Conservation (phyloP, 148 eudicot genomes). For the Nyssa sinensis region DNA sequence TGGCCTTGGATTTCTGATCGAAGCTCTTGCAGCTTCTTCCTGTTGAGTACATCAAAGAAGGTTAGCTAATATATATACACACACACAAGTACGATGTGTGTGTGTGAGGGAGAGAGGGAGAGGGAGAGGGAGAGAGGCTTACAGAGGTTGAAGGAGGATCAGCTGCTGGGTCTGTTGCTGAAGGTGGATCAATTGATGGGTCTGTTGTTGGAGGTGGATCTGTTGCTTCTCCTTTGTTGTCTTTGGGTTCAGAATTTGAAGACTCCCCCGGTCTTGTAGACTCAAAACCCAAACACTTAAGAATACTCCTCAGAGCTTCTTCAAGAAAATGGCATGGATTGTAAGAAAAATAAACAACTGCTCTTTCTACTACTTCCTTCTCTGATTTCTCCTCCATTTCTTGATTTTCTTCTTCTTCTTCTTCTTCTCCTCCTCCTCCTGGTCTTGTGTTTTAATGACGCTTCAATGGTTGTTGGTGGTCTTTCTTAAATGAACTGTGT, state of each 20-base stretch:
- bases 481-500: not conserved
- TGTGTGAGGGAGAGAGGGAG: no score
- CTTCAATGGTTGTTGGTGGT: not conserved
- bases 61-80: no score
- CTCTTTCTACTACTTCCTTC: not conserved
- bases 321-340: not conserved
- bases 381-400: not conserved
- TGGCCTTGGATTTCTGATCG: not conserved
- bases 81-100: no score
- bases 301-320: not conserved
- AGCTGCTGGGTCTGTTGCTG: not conserved
- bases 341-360: not conserved
- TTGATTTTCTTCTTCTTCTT: not conserved
- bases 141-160: no score
- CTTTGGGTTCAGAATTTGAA: not conserved
- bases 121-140: no score
- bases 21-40: no score
- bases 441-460: not conserved
- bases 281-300: not conserved
- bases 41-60: no score
- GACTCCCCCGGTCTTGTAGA: not conserved
- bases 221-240: not conserved
- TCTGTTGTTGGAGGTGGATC: not conserved
- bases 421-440: not conserved
- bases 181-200: not conserved